Evolutionary conservation across 805 yeast genomes (phyloP), one percentile per base, ranked within the genome.

Genomic region (Isabelozyma heimii): DNA sequence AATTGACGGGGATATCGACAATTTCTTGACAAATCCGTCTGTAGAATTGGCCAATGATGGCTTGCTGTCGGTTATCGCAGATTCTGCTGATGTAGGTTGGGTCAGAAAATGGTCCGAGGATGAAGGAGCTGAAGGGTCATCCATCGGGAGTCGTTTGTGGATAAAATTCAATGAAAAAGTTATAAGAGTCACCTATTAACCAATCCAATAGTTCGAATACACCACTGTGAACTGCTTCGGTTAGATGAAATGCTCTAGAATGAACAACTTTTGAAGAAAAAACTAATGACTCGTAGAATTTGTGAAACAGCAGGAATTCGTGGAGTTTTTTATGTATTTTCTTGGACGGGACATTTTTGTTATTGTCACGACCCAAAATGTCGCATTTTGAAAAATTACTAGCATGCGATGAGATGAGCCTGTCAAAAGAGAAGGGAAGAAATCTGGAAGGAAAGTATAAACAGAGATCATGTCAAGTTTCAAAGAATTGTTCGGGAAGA

Each of bases 381-480:
- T 20, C 24, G 24, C 24, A 20, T 20, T 20, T 20, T 20, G 24
- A 20, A 20, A 20, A 20, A 20, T 20, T 20, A 20, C 24, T 20
- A 6, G 24, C 6, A 20, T 20, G 24, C 24, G 35, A 30, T 30
- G 35, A 9, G 35, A 30, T 30, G 35, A 30, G 35, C 35, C 2
- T 13, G n/a, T 30, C n/a, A 13, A 30, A 30, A 30, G 35, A 30
- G 35, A 30, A 30, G 10, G 8, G 35, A 30, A 9, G 10, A 13
- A 13, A 30, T 6, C 10, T 10, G 35, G 8, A 1, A 30, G n/a
- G 12, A 4, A 38, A 16, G 14, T 13, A 17, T 8, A 30, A n/a
- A 15, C 10, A 30, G 49, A 24, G n/a, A 30, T 30, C 28, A 72
- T 72, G 76, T 69, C 75, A 14, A 58, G 66, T 35, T 70, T 72